phyloP scores from a whole-genome alignment of 305 asterid species.

The Euphrasia arctica region DNA sequence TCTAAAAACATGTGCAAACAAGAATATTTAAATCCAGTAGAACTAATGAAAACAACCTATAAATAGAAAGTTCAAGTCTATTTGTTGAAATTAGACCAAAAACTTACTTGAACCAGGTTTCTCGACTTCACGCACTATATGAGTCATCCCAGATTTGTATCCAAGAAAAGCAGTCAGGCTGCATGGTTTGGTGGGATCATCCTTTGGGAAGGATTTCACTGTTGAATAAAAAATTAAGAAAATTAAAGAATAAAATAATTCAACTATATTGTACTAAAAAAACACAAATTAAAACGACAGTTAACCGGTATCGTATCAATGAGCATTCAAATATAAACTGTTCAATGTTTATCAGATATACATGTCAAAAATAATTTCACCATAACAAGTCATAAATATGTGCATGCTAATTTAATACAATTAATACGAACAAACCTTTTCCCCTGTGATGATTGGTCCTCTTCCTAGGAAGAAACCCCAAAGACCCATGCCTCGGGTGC shows the following conservation, averaged over 20 bases:
- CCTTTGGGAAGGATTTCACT: conserved; percentile 87
- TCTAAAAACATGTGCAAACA: background rate
- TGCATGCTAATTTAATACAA: background rate
- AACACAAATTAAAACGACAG: too few species aligned
- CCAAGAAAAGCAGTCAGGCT: conserved; percentile 79
- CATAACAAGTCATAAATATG: too few species aligned
- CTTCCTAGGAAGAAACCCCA: conserved; percentile 86
- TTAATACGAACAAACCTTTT: conserved; percentile 44
- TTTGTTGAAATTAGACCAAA: background rate
- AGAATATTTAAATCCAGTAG: background rate
- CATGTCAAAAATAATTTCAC: too few species aligned
- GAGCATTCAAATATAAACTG: too few species aligned
- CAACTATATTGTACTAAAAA: background rate
- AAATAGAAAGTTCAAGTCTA: too few species aligned
- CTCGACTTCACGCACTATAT: conserved; percentile 82
- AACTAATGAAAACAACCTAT: background rate
- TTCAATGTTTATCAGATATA: too few species aligned
- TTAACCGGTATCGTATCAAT: too few species aligned
- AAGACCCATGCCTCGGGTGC: conserved; percentile 91
- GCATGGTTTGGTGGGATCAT: conserved; percentile 59
- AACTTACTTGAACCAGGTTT: conserved; percentile 86
- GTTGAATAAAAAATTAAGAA: conserved; percentile 22
- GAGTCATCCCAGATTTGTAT: conserved; percentile 94
- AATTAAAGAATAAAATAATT: background rate
- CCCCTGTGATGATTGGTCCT: conserved; percentile 78